Evolutionary conservation across 495 filamentous ascomycete species (phyloP).

Genomic region (Rhizodiscina lignyota): DNA sequence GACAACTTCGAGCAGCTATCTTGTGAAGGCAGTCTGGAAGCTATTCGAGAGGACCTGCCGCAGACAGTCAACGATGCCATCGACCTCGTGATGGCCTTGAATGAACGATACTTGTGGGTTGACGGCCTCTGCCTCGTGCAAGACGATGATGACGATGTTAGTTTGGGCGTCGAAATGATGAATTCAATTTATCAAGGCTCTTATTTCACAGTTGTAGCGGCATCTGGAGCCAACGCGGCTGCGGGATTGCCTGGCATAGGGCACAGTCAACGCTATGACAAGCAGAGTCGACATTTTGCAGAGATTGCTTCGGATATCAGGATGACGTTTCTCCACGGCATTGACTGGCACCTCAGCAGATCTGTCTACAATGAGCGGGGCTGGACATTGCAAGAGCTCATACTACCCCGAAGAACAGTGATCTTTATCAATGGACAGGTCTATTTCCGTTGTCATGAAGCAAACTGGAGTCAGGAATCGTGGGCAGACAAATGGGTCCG

Average conservation of each 20-base stretch:
- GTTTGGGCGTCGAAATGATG: neutral
- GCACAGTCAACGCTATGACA: neutral
- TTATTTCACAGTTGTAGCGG: conserved; percentile 4
- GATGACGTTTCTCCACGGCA: neutral
- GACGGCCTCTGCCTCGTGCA: conserved; percentile 14
- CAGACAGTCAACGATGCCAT: conserved; percentile 14
- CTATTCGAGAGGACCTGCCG: conserved; percentile 1
- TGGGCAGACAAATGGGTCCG: too few relatives aligned
- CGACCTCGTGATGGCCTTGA: conserved; percentile 3
- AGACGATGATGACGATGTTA: conserved; percentile 1
- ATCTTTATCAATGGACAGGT: too few relatives aligned
- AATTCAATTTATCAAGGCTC: conserved; percentile 1
- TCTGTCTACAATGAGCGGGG: neutral
- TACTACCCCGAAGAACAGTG: neutral
- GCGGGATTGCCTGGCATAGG: neutral
- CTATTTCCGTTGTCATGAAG: too few relatives aligned
- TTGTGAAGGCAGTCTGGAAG: neutral
- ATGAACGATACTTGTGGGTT: conserved; percentile 15
- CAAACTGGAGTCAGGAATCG: too few relatives aligned
- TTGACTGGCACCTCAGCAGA: neutral
- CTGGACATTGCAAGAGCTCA: neutral
- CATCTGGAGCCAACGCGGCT: neutral
- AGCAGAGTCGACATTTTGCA: neutral
- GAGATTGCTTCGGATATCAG: neutral
- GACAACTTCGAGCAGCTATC: neutral